Evolutionary conservation across 495 filamentous ascomycete genomes (phyloP).

Genomic region (Xylaria curta): DNA sequence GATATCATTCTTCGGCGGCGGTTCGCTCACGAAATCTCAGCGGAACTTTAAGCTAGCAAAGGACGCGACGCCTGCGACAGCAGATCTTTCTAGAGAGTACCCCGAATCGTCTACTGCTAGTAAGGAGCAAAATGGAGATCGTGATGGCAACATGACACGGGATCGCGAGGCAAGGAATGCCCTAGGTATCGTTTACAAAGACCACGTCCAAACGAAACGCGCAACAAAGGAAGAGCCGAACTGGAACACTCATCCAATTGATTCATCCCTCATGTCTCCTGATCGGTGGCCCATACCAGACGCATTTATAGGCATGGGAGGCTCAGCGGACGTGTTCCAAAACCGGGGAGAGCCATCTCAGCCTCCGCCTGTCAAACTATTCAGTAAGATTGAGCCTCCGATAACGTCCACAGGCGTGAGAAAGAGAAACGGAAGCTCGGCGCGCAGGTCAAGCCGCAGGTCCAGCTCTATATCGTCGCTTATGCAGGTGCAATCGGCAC

Average conservation of each 20-base stretch:
- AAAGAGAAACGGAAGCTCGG: constrained; percentile 19
- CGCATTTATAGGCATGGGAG: constrained; percentile 27
- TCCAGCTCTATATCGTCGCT: constrained; percentile 22
- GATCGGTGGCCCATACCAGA: constrained; percentile 33
- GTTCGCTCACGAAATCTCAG: constrained; percentile 33
- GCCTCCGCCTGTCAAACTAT: constrained; percentile 16
- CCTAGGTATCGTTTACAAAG: constrained; percentile 44
- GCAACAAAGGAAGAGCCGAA: constrained; percentile 5
- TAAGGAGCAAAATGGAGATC: constrained; percentile 13
- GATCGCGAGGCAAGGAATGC: constrained; percentile 35
- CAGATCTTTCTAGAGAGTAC: constrained; percentile 13
- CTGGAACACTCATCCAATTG: constrained; percentile 32
- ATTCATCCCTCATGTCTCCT: constrained; percentile 30
- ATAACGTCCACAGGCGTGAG: constrained; percentile 17
- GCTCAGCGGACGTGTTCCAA: constrained; percentile 29
- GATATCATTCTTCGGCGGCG: constrained; percentile 32
- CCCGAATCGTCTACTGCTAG: constrained; percentile 16
- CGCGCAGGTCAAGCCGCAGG: constrained; percentile 24
- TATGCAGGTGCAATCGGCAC: constrained; percentile 27
- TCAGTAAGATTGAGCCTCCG: background rate
- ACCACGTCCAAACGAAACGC: constrained; percentile 31
- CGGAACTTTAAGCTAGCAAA: constrained; percentile 31
- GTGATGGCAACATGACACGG: constrained; percentile 31
- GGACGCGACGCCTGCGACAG: background rate
- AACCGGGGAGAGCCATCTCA: constrained; percentile 29